Evolutionary conservation across 2,329 filamentous ascomycete genomes (phyloP).

Genomic region (Aureobasidium sp.): DNA sequence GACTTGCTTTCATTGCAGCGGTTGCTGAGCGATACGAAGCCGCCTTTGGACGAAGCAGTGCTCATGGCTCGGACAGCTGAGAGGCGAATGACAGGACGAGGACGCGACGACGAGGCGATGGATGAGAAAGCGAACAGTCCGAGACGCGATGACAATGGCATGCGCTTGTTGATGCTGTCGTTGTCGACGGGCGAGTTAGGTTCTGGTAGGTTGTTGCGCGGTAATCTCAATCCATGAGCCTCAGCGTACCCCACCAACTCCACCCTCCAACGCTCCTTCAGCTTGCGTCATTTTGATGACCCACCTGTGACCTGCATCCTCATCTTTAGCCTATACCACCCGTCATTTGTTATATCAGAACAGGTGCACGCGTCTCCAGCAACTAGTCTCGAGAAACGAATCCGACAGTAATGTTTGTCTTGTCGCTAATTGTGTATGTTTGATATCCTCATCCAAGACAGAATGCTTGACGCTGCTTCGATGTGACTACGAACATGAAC

Average conservation of each 20-base stretch:
- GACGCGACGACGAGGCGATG: not conserved
- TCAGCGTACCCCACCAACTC: not conserved
- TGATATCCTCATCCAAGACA: too few species aligned
- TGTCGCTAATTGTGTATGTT: too few species aligned
- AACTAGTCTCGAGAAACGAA: too few species aligned
- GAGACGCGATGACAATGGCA: constrained; percentile 3
- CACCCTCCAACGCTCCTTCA: not conserved
- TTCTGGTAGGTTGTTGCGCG: not conserved
- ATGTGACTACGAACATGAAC: too few species aligned
- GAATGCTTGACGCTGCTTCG: too few species aligned
- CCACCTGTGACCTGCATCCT: not conserved
- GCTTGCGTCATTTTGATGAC: not conserved
- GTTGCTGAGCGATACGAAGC: constrained; percentile 31
- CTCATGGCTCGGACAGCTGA: not conserved
- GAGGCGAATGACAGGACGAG: not conserved
- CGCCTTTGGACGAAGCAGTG: not conserved
- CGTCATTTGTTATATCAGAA: too few species aligned
- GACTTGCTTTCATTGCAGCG: constrained; percentile 53
- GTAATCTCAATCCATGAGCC: not conserved
- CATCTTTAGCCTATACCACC: too few species aligned
- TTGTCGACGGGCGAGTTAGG: not conserved
- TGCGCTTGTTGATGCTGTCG: not conserved
- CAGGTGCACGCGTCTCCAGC: too few species aligned
- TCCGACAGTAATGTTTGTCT: too few species aligned
- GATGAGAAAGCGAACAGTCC: not conserved